Evolutionary conservation across 2,329 filamentous ascomycete species (phyloP), one percentile per base, ranked within the genome.

Genomic region (Cryphonectria naterciae): DNA sequence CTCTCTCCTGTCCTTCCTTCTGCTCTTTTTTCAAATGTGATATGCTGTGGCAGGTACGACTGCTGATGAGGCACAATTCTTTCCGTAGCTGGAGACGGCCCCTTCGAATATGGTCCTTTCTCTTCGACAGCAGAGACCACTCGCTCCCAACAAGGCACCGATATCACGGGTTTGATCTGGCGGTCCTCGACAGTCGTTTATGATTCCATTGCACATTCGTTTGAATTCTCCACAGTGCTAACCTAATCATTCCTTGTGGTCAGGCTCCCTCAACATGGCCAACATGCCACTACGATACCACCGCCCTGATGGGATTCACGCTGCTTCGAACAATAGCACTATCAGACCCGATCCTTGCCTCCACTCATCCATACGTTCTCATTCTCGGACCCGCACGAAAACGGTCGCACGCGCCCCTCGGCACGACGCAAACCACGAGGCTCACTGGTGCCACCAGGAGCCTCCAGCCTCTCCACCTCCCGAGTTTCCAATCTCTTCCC

Each of bases 231-330:
- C 5, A 35, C 10, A 2, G 43, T 39, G 10, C 13, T 7, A 25
- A 17, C 39, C 43, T 28, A 32, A 32, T 32, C 4, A 4, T n/a
- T 25, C 28, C 37, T 64, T 25, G n/a, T 35, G 54, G 54, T 13
- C 54, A 56, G 39, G 22, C 5, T 67, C 37, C 17, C 25, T 61
- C 37, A 35, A 60, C 11, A 70, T 72, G 70, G 61, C 61, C 19
- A 22, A 70, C 41, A 17, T 28, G 13, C 39, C 46, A 35, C 25
- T 19, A 11, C 61, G 25, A 32, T n/a, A 37, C 15, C 10, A 46
- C n/a, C 52, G 22, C 13, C 13, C 49, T 19, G 19, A 52, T n/a
- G 35, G 28, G 4, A n/a, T 6, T 19, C 54, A 32, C 37, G 15
- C 5, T 22, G 7, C 37, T 7, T 61, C 52, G 6, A 11, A 46